Evolutionary conservation across 1,139 yeast species (phyloP).

Genomic region (Scheffersomyces cryptocercus): DNA sequence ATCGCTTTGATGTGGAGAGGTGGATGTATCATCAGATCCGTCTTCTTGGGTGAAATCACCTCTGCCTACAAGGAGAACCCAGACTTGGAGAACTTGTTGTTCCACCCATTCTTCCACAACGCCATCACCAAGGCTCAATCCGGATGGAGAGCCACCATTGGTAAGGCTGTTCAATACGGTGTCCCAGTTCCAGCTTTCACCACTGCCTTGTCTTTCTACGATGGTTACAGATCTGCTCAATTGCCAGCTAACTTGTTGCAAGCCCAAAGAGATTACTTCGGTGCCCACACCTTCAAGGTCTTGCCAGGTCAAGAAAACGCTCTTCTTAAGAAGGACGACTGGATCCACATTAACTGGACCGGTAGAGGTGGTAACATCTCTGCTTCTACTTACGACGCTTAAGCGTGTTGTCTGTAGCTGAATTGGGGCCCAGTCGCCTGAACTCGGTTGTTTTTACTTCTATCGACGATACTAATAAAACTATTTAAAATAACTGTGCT

Average conservation of each 20-base stretch:
- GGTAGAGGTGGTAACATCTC: slow-evolving; percentile 98
- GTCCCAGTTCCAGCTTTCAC: slow-evolving; percentile 97
- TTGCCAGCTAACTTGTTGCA: slow-evolving; percentile 97
- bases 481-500: background rate
- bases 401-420: slow-evolving; percentile 17
- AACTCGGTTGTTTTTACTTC: too few relatives aligned
- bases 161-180: slow-evolving; percentile 79
- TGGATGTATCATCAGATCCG: slow-evolving; percentile 99
- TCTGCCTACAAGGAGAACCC: slow-evolving; percentile 94
- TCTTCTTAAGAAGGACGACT: slow-evolving; percentile 72
- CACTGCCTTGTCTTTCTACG: slow-evolving; percentile 96
- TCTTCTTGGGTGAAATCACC: slow-evolving; percentile 95
- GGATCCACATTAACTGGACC: slow-evolving; percentile 98
- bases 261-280: slow-evolving; percentile 99
- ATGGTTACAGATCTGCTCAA: slow-evolving; percentile 95
- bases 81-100: slow-evolving; percentile 89
- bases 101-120: slow-evolving; percentile 90
- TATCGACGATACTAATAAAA: too few relatives aligned
- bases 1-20: slow-evolving; percentile 99
- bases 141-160: slow-evolving; percentile 92
- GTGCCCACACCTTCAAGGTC: slow-evolving; percentile 98
- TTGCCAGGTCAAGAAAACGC: slow-evolving; percentile 82
- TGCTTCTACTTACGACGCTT: slow-evolving; percentile 93
- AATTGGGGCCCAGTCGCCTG: too few relatives aligned
- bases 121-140: slow-evolving; percentile 93